Evolutionary conservation across 306 rosid genomes (phyloP).

Genomic region (Pterocarpus macrocarpus): DNA sequence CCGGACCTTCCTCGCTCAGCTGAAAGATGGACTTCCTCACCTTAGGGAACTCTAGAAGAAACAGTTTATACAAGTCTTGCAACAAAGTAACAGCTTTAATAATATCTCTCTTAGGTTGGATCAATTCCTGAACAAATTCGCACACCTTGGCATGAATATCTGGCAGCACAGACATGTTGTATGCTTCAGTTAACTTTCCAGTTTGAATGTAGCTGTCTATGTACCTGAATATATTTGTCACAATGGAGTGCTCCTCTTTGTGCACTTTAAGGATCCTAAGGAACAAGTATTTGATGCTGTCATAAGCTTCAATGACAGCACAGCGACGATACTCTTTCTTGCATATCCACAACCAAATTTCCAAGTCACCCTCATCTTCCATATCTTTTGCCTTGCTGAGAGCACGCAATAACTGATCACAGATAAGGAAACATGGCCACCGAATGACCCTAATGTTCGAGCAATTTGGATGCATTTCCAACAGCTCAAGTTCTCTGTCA

Average conservation of each 20-base stretch:
- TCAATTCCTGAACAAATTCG: conserved; percentile 68
- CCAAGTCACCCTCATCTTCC: conserved; percentile 54
- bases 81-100: conserved; percentile 67
- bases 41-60: conserved; percentile 73
- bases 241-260: conserved; percentile 63
- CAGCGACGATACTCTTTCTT: conserved; percentile 89
- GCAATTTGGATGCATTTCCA: conserved; percentile 83
- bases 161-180: conserved; percentile 65
- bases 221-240: conserved; percentile 58
- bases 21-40: conserved; percentile 55
- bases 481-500: conserved; percentile 76
- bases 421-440: conserved; percentile 85
- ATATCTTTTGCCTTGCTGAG: conserved; percentile 80
- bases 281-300: conserved; percentile 73
- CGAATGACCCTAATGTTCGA: conserved; percentile 91
- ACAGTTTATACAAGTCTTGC: conserved; percentile 87
- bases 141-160: conserved; percentile 73
- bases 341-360: conserved; percentile 84
- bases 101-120: conserved; percentile 58
- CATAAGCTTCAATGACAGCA: conserved; percentile 90
- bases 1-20: conserved; percentile 74
- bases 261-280: conserved; percentile 53
- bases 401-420: conserved; percentile 88
- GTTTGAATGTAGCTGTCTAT: conserved; percentile 57
- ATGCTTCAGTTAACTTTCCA: conserved; percentile 54